Base-by-base conservation (phyloP, 495 filamentous ascomycete species). In the Aspergillus steynii region DNA sequence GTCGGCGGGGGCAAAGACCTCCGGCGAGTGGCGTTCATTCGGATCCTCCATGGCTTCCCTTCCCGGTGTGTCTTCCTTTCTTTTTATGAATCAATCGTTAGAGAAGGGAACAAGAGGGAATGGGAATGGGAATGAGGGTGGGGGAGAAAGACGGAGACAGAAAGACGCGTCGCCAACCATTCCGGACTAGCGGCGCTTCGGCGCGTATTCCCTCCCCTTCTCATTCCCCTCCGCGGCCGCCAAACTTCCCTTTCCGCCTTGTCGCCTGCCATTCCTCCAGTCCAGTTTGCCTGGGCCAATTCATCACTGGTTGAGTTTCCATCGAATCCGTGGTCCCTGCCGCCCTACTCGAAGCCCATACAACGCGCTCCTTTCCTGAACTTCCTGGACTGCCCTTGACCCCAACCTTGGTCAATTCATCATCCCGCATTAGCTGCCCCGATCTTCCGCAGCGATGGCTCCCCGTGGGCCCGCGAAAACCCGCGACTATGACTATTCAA, bases 401-500 rank as follows among this genome's bases (percentile, higher is more conserved):
- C 37, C 37, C 12, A 42, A 14, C 37, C 14, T 10, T 10, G 37
- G 14, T 42, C 37, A 42, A 42, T 42, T 42, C 12, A 14, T 27
- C 49, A 26, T 53, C 32, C 57, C 48, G 50, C 54, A 62, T 50
- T 47, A 56, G 50, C 57, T 29, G 49, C 29, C 48, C 51, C 57
- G 52, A 55, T 59, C 46, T 59, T 61, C 46, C 65, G 59, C 58
- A 61, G 75, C 62, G 20, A 82, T 81, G 79, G 77, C 80, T 71
- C 74, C 73, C 61, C 74, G 76, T 72, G 74, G 75, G 67, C 72
- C 68, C 61, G 70, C 65, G 57, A 83, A 82, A 70, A 64, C 77
- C 65, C 84, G 84, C 72, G 82, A 85, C 46, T 81, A 82, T 58
- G 82, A 88, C 56, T 90, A 81, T 68, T 84, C 83, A 50, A 80